These are phyloP conservation scores for Fraxinus xanthoxyloides DNA, from an alignment of 305 asterid species.

Conservation along the genomic window DNA sequence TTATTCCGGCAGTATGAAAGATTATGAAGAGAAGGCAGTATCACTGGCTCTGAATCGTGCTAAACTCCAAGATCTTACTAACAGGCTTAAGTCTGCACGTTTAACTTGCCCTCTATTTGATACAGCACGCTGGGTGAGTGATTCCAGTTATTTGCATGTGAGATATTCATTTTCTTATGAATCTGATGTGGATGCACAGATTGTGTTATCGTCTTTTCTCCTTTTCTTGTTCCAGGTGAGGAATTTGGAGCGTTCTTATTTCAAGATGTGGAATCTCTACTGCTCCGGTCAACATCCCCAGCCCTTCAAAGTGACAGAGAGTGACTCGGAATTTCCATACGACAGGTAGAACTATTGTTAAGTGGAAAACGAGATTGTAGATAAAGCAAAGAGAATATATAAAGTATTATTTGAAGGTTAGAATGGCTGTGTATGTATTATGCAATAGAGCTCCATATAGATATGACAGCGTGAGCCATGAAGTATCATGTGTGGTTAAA, in stretches of 20 bases:
- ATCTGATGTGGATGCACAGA: not conserved
- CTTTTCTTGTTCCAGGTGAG: slow-evolving; percentile 50
- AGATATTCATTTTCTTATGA: not conserved
- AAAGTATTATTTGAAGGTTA: slow-evolving; percentile 15
- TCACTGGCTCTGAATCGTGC: slow-evolving; percentile 67
- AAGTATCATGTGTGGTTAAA: not conserved
- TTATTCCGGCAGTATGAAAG: slow-evolving; percentile 66
- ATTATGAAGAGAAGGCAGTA: slow-evolving; percentile 94
- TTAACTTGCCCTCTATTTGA: slow-evolving; percentile 84
- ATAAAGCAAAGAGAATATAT: slow-evolving; percentile 33
- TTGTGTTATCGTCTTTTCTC: not conserved
- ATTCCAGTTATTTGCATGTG: not conserved
- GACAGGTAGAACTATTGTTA: slow-evolving; percentile 40
- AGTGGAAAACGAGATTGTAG: slow-evolving; percentile 44
- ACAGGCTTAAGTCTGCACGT: slow-evolving; percentile 76
- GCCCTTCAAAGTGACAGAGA: slow-evolving; percentile 80
- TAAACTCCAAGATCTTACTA: slow-evolving; percentile 81
- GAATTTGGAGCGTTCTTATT: slow-evolving; percentile 86
- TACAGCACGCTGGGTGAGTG: slow-evolving; percentile 87
- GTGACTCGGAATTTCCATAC: slow-evolving; percentile 71
- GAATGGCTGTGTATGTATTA: slow-evolving; percentile 10
- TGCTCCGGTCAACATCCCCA: slow-evolving; percentile 85
- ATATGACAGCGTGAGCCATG: not conserved
- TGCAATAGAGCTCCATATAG: not conserved
- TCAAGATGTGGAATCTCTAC: slow-evolving; percentile 91